Base-by-base conservation (phyloP, 164 flowering plant genomes). In the Chimonanthus praecox region DNA sequence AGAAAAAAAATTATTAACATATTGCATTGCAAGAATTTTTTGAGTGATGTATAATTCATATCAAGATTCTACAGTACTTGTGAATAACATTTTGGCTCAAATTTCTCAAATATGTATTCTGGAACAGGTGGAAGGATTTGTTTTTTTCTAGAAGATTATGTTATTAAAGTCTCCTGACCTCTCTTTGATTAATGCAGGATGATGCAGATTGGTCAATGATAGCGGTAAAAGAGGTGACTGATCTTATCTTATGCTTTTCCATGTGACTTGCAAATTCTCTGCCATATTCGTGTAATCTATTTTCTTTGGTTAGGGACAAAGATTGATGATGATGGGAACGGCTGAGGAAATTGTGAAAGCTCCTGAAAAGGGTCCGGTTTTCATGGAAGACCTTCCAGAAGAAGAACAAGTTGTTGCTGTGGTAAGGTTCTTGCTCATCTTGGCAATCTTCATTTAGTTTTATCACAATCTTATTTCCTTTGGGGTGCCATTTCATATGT, bases 251-350 rank as follows among this genome's bases (percentile, higher is more conserved):
- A 20, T 54, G 9, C 46, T 5, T 6, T 15, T 63, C 49, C 47
- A 58, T 20, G n/a, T 44, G 58, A 50, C 21, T 15, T 76, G 0
- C 15, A 49, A 49, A 48, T 15, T 16, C 51, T 71, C 43, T 47
- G 48, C 43, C 8, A 16, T 65, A 18, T 45, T 58, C 47, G 4
- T 51, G 50, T 20, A 50, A 67, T 49, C 21, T 79, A 43, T 79
- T 20, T 9, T 6, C 16, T 64, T 48, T 71, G 60, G 73, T 4
- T 70, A 95, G 99, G 99, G 99, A 78, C 99, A 93, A 83, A 93
- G 83, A 74, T 83, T 95, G 79, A 93, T 92, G 99, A 95, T 95
- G 99, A 89, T 95, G 98, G 99, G 98, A 79, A 95, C 99, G 62
- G 98, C 94, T 3, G 97, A 90, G 82, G 99, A 95, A 84, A 83